Evolutionary conservation across 1,284 basidiomycete genomes (phyloP), one percentile per base, ranked within the genome.

Genomic region (Heliocybe sulcata): DNA sequence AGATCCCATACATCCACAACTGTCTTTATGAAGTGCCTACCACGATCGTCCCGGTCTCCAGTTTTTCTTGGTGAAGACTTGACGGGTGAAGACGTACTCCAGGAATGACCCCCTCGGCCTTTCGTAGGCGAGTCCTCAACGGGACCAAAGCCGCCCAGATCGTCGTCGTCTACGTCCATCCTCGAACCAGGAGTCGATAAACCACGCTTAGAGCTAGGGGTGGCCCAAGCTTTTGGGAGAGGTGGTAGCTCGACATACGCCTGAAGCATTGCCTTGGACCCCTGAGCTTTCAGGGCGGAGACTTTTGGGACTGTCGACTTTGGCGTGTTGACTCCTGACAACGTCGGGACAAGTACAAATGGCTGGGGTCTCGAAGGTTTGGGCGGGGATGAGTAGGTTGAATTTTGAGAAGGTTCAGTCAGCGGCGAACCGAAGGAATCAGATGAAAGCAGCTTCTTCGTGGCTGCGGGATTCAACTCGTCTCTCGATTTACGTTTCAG

Each of bases 31-130:
- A 52, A 49, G 52, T n/a, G 38, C 74, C 58, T 59, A 90, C 87
- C 83, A 71, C 89, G 72, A 26, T 85, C 83, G 66, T 92, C 90
- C 50, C 89, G 75, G 57, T 89, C 87, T 14, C 88, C 89, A 1
- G 83, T 87, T 50, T 80, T 74, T 55, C 77, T 78, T 35, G 72
- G 72, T 31, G 83, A 79, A 2, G 74, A 78, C 61, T 74, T 78
- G 3, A 72, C 60, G 27, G 65, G 63, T 60, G 71, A 72, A 51
- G 58, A 63, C 54, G 65, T 54, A 54, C 38, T 59, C 58, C 52
- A 64, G 35, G 57, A 54, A 45, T 58, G 56, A 25, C 59, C 58
- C 52, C 63, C 38, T 42, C 48, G 61, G 64, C 62, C 64, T 59
- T 51, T 62, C 68, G 2, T 71, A 72, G 51, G 51, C 9, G 33